phyloP scores from a whole-genome alignment of 805 yeast genomes.

The Sungouiozyma intestinalis region DNA sequence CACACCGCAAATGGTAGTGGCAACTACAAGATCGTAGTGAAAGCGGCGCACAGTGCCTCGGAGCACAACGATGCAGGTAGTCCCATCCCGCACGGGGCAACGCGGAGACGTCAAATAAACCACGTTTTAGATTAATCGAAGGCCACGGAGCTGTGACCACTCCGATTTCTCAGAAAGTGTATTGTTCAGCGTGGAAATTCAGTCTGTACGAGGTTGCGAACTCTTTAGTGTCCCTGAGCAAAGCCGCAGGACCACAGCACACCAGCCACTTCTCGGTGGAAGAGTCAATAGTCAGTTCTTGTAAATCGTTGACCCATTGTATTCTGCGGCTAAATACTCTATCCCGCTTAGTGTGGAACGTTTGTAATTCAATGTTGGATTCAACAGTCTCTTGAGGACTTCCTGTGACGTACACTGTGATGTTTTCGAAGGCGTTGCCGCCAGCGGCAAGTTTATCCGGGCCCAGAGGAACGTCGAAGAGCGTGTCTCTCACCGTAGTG shows the following conservation, averaged over 20 bases:
- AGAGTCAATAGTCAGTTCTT: constrained; percentile 12
- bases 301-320: constrained; percentile 20
- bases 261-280: constrained; percentile 20
- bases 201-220: constrained; percentile 15
- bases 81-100: too few species aligned
- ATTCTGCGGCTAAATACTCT: constrained; percentile 9
- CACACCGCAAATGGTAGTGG: too few species aligned
- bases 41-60: too few species aligned
- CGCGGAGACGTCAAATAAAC: too few species aligned
- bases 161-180: constrained; percentile 9
- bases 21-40: too few species aligned
- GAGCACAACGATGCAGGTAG: too few species aligned
- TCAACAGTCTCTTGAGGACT: neutral
- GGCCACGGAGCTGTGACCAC: too few species aligned
- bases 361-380: neutral
- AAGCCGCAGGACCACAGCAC: constrained; percentile 23
- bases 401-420: neutral
- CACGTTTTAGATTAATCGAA: too few species aligned
- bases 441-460: neutral
- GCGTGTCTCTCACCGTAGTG: neutral
- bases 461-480: too few species aligned
- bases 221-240: constrained; percentile 12
- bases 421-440: neutral
- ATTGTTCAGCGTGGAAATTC: constrained; percentile 15
- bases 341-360: neutral